Conservation (phyloP, 2,329 filamentous ascomycete genomes). For the Tolypocladium capitatum region DNA sequence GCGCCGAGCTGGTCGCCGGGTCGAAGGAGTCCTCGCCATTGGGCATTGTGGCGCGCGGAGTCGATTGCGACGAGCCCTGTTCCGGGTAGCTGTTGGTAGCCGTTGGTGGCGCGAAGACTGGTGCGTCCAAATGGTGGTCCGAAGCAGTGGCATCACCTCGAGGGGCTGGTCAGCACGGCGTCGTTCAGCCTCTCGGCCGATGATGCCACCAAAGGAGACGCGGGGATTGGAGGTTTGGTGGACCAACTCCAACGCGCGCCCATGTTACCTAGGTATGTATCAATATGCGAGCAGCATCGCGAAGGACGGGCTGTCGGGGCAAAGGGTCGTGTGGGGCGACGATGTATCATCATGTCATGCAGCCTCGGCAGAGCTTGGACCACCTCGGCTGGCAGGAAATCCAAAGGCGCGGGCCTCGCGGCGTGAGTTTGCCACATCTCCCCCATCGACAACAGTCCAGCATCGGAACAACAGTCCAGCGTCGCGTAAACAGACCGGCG, state of each 20-base stretch:
- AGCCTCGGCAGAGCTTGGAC: background rate
- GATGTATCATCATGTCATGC: too few species aligned
- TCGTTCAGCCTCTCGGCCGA: background rate
- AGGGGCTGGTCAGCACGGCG: background rate
- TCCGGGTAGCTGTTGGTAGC: background rate
- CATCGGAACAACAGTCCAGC: too few species aligned
- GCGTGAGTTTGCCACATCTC: too few species aligned
- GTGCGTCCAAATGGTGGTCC: background rate
- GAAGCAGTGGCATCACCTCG: background rate
- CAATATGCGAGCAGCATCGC: background rate
- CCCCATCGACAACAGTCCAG: too few species aligned
- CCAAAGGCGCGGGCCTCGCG: background rate
- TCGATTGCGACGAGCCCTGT: background rate
- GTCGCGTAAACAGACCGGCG: too few species aligned
- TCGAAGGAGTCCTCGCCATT: conserved; percentile 16
- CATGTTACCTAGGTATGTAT: background rate
- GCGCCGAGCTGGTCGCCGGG: conserved; percentile 35
- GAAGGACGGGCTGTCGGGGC: background rate
- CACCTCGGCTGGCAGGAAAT: background rate
- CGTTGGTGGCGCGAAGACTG: background rate
- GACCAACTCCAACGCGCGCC: background rate
- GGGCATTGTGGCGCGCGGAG: conserved; percentile 12
- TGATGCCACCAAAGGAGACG: background rate
- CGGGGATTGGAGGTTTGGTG: background rate
- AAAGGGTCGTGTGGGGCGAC: background rate